These are phyloP conservation scores for California macrophylla DNA, from an alignment of 441 rosid species.

Conservation along the genomic window DNA sequence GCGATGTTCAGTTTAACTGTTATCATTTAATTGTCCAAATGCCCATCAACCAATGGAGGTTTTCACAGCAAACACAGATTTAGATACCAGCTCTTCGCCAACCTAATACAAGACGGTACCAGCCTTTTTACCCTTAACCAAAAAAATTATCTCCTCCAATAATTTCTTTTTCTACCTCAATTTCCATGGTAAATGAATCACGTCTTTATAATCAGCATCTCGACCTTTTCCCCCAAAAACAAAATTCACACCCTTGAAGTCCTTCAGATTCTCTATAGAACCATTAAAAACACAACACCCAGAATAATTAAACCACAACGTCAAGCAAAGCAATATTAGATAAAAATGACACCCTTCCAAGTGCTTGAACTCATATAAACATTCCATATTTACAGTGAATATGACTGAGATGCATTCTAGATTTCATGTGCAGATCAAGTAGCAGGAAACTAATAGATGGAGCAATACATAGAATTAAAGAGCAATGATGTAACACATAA, in stretches of 20 bases:
- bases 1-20: not conserved
- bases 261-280: not conserved
- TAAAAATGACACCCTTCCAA: not conserved
- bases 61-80: not conserved
- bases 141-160: not conserved
- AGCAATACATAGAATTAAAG: not conserved
- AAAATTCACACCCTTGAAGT: not conserved
- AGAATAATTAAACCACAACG: not conserved
- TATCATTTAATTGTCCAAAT: not conserved
- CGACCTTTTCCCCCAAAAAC: not conserved
- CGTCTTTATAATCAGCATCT: not conserved
- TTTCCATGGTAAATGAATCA: not conserved
- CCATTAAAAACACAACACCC: not conserved
- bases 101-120: not conserved
- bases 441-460: not conserved
- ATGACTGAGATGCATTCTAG: not conserved
- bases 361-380: conserved; percentile 4
- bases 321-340: not conserved
- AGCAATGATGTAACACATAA: not conserved
- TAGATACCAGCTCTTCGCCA: not conserved
- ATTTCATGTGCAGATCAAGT: conserved; percentile 5
- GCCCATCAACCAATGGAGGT: not conserved
- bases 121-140: not conserved
- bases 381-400: not conserved
- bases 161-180: not conserved